Percentiles rank a stretch among this genome's conserved stretches.
Evolutionary conservation across 1,284 basidiomycete genomes (phyloP).

Genomic region (Trametes hirsuta): DNA sequence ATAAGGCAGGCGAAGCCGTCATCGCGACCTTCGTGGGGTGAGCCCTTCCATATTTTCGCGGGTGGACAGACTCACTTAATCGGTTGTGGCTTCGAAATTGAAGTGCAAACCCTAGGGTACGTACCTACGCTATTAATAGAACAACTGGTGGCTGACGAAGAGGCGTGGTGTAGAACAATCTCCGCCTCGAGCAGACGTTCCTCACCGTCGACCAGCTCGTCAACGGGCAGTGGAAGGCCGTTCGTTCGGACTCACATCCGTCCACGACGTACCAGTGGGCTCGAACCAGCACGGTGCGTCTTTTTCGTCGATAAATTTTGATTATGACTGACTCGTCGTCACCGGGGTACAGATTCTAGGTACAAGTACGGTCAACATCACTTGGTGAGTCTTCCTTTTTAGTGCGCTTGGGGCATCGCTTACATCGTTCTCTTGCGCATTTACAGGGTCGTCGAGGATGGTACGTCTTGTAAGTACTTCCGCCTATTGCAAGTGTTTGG

Average conservation of each 20-base stretch:
- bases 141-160: not conserved
- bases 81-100: not conserved
- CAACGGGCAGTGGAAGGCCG: constrained; percentile 55
- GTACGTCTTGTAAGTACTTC: constrained; percentile 51
- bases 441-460: constrained; percentile 64
- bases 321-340: not conserved
- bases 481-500: not conserved
- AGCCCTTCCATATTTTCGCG: not conserved
- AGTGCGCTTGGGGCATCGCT: not conserved
- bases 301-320: no score
- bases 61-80: not conserved
- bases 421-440: not conserved
- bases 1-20: constrained; percentile 62
- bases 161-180: constrained; percentile 61
- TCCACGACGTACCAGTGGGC: constrained; percentile 76
- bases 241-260: constrained; percentile 79
- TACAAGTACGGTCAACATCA: constrained; percentile 65
- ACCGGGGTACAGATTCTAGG: constrained; percentile 48
- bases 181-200: constrained; percentile 76
- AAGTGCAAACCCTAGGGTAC: constrained; percentile 73
- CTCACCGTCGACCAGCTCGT: constrained; percentile 64
- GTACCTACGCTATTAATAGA: constrained; percentile 19
- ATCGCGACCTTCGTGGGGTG: constrained; percentile 66
- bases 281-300: constrained; percentile 54
- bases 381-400: constrained; percentile 49